Conservation (phyloP, 495 filamentous ascomycete genomes). For the Neurospora sp. region DNA sequence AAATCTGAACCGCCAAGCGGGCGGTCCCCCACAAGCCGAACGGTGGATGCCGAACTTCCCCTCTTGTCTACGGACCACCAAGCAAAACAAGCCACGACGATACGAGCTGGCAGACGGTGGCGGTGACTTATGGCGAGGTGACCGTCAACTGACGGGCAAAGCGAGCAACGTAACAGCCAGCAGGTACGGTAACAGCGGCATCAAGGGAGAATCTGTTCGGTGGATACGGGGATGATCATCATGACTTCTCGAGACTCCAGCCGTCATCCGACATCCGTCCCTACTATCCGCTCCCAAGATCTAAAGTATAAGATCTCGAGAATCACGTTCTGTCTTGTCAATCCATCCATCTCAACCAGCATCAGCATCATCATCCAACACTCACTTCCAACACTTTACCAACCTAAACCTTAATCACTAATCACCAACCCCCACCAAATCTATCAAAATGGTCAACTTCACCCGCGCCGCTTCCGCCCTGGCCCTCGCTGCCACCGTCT, state of each 20-base stretch:
- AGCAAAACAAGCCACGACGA: not conserved
- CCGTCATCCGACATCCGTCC: not conserved
- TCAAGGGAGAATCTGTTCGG: not conserved
- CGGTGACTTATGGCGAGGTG: not conserved
- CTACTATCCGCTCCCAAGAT: not conserved
- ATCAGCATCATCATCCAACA: not conserved
- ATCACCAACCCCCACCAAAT: not conserved
- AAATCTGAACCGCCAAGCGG: not conserved
- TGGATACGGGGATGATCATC: not conserved
- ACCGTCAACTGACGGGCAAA: not conserved
- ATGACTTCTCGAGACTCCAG: not conserved
- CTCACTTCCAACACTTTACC: not conserved
- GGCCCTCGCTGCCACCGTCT: not conserved
- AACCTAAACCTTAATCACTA: not conserved
- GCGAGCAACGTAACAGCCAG: not conserved
- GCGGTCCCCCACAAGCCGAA: not conserved
- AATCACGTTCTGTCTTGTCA: not conserved
- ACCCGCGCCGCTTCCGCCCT: not conserved
- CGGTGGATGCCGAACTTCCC: not conserved
- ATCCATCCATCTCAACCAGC: not conserved
- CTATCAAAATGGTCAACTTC: not conserved
- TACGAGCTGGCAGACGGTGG: not conserved
- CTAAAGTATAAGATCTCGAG: not conserved
- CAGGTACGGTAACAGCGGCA: not conserved
- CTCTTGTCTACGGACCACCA: not conserved